phyloP scores from a whole-genome alignment of 192 early-diverging fungal species.

The Linnemannia exigua region DNA sequence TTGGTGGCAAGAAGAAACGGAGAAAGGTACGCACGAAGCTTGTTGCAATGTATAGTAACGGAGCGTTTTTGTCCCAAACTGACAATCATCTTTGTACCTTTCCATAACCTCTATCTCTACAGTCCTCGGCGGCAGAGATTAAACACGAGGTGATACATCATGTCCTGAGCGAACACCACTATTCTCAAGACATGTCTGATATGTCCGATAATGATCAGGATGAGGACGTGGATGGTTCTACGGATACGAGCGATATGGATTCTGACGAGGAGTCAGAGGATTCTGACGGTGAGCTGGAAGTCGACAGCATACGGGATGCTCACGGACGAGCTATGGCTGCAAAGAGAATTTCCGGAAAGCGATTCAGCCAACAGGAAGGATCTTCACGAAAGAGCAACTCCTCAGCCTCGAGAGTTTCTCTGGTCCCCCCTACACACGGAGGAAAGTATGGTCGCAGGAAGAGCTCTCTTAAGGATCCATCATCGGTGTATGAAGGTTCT shows the following conservation, averaged over 20 bases:
- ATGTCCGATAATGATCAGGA: slow-evolving; percentile 22
- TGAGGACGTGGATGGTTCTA: slow-evolving; percentile 20
- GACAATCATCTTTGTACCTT: neutral
- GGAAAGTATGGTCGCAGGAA: slow-evolving; percentile 51
- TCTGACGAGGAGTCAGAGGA: slow-evolving; percentile 21
- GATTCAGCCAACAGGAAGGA: slow-evolving; percentile 13
- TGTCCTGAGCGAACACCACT: slow-evolving; percentile 19
- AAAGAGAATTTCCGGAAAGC: slow-evolving; percentile 30
- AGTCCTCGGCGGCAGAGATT: slow-evolving; percentile 35
- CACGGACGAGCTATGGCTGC: slow-evolving; percentile 18
- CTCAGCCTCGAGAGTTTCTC: neutral
- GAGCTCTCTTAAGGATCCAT: slow-evolving; percentile 50
- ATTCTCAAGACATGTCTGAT: slow-evolving; percentile 33
- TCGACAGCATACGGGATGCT: slow-evolving; percentile 17
- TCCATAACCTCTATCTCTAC: neutral
- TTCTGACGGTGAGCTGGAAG: slow-evolving; percentile 6
- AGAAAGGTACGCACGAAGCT: slow-evolving; percentile 30
- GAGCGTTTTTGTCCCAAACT: neutral
- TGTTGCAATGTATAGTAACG: neutral
- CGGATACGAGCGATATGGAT: slow-evolving; percentile 21
- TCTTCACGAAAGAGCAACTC: slow-evolving; percentile 4
- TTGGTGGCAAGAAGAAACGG: slow-evolving; percentile 49
- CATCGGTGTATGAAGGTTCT: neutral
- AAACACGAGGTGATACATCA: slow-evolving; percentile 25
- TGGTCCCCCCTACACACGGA: slow-evolving; percentile 23